Base-by-base conservation (phyloP, 78 protist species). In the Dictyostelium citrinum region DNA sequence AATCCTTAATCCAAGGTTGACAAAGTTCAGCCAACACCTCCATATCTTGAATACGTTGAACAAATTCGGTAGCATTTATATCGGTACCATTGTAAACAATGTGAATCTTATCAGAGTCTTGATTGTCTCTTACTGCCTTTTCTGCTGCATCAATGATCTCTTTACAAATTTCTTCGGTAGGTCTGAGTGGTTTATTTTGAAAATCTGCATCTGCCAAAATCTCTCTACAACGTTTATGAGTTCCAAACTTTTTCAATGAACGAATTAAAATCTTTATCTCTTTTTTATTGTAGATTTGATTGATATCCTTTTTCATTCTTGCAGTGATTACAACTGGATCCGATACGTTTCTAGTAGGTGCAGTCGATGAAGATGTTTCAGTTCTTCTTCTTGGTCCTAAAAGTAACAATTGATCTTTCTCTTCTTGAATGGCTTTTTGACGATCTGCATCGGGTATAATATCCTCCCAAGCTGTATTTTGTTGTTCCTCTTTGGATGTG, bases 1-100 rank as follows among this genome's bases (percentile, higher is more conserved):
- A 31, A 35, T 84, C 78, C 14, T 77, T 46, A 1, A 81, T 4
- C 68, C 77, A 46, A 22, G 84, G 72, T 39, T 60, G 43, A 84
- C 90, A 58, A 5, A 83, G 43, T 27, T 95, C 84, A 3, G 35
- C 17, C n/a, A 95, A 46, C 5, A 75, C 46, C 33, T 58, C 83
- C 96, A 81, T 86, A 14, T 95, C 96, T 33, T 95, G 81, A 68
- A 86, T 77, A n/a, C 85, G 70, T 71, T 83, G 91, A 46, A 84
- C 46, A 16, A 95, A n/a, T 27, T 95, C 96, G 5, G 46, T 27
- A 4, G 96, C 96, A 81, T 90, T 95, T 7, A 95, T 90, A 55
- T 88, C 84, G 22, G 75, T 70, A 37, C 96, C 96, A 33, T 55
- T n/a, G 51, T 71, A 84, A 3, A 64, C 31, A 8, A 93, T 72